phyloP scores from a whole-genome alignment of 2,329 filamentous ascomycete species.

The Trichoderma sp. region DNA sequence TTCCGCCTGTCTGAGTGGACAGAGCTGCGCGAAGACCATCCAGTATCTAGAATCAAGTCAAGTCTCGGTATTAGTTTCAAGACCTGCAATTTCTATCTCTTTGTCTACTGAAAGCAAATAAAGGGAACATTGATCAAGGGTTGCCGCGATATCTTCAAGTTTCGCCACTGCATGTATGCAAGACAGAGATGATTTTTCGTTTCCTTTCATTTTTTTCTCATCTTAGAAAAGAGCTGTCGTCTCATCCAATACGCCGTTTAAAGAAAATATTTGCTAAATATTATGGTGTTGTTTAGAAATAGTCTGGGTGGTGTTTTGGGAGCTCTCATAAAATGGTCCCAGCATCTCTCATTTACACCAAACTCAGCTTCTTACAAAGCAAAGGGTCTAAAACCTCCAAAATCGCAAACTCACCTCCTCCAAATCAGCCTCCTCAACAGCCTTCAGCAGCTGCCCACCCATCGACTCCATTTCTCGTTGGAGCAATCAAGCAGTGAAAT shows the following conservation, averaged over 20 bases:
- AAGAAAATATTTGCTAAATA: background rate
- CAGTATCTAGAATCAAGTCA: constrained; percentile 33
- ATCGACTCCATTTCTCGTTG: constrained; percentile 45
- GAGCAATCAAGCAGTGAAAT: background rate
- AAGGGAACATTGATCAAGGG: background rate
- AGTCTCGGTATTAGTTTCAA: background rate
- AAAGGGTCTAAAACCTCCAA: background rate
- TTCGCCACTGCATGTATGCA: background rate
- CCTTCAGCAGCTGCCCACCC: constrained; percentile 56
- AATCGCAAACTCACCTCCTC: constrained; percentile 57
- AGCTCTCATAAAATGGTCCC: background rate
- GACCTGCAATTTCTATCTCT: background rate
- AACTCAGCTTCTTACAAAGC: background rate
- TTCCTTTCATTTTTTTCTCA: background rate
- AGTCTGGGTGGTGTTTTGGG: background rate
- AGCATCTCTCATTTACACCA: background rate
- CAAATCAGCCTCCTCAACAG: constrained; percentile 61
- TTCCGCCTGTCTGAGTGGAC: background rate
- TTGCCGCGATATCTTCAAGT: background rate
- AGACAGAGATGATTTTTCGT: background rate
- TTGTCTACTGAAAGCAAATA: background rate
- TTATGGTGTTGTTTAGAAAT: background rate
- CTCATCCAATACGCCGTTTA: accelerated
- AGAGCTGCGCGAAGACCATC: constrained; percentile 31
- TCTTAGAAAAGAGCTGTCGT: background rate